Base-by-base conservation (phyloP, 176 grass and related monocot species). In the Alloteropsis semialata region DNA sequence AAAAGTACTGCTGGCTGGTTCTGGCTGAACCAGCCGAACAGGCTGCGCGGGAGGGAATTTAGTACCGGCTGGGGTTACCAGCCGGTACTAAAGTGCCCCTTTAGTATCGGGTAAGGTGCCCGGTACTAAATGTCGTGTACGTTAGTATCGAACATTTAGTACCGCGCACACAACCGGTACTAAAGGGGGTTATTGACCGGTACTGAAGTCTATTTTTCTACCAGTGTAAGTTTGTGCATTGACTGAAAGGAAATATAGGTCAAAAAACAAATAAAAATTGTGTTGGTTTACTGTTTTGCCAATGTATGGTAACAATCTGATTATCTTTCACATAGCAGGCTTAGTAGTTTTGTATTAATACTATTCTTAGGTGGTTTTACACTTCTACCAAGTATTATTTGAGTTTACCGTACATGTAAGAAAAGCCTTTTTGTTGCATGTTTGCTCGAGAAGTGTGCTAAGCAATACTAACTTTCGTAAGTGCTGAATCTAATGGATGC, bases 281-380 rank as follows among this genome's bases (percentile, higher is more conserved):
- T 42, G 65, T 70, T 70, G 41, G 67, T 70, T 70, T 10, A 70
- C 24, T 46, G 6, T 29, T 70, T 45, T 14, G 10, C 41, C 6
- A 29, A 29, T 70, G 39, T 49, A 48, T 16, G 6, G 43, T 72
- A 11, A 21, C 43, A 32, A 12, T 72, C 15, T 72, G 44, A 19
- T 72, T 7, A 29, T 43, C 21, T 44, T 48, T 67, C 10, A 18
- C 69, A 32, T 19, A 49, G 42, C 15, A 72, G 25, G 41, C 22
- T 70, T 70, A 70, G 67, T 70, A 70, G 45, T 72, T 72, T 44
- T 72, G 27, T 32, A 3, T 49, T 21, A 46, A 71, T 71, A 48
- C 0, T 1, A 49, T 48, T 49, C 25, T 3, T 62, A 62, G 28
- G 27, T 72, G 16, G 18, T 32, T 73, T 29, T 48, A 72, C 16